A percentile compares a stretch with the other conserved stretches of the same genome.
phyloP scores from a whole-genome alignment of 352 stramenopile species.

The Phytophthora hibernalis region DNA sequence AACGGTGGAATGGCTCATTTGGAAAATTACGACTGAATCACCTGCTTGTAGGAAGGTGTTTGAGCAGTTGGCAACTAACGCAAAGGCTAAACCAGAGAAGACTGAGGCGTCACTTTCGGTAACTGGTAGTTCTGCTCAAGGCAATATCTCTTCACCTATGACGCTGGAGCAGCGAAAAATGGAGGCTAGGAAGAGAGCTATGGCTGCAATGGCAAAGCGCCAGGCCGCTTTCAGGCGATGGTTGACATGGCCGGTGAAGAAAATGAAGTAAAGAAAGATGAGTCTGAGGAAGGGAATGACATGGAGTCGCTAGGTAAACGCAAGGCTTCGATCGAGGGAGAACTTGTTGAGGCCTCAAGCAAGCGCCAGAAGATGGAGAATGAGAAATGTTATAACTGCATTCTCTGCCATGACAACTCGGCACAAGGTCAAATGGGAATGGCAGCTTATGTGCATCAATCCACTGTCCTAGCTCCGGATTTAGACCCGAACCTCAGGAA shows the following conservation, averaged over 20 bases:
- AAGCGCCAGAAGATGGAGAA: slow-evolving; percentile 62
- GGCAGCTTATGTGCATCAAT: slow-evolving; percentile 87
- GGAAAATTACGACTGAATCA: slow-evolving; percentile 61
- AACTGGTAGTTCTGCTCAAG: slow-evolving; percentile 2
- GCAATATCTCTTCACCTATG: slow-evolving; percentile 29
- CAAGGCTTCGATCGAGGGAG: slow-evolving; percentile 41
- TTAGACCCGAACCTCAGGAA: slow-evolving; percentile 78
- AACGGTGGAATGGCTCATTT: slow-evolving; percentile 81
- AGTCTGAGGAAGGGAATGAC: slow-evolving; percentile 38
- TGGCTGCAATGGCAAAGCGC: slow-evolving; percentile 83
- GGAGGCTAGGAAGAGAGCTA: slow-evolving; percentile 76
- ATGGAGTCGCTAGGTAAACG: slow-evolving; percentile 55
- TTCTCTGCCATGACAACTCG: slow-evolving; percentile 87
- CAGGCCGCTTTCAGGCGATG: slow-evolving; percentile 89
- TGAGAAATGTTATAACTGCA: slow-evolving; percentile 72
- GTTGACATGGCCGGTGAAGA: slow-evolving; percentile 63
- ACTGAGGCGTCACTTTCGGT: slow-evolving; percentile 9
- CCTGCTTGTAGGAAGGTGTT: slow-evolving; percentile 47
- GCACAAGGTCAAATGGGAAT: slow-evolving; percentile 86
- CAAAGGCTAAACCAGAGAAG: slow-evolving; percentile 39
- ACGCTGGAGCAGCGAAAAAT: slow-evolving; percentile 83
- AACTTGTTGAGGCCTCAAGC: slow-evolving; percentile 35
- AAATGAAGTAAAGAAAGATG: slow-evolving; percentile 44
- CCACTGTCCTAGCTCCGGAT: slow-evolving; percentile 80
- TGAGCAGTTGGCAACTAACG: slow-evolving; percentile 40